A percentile compares a stretch with the other conserved stretches of the same genome.
These are phyloP conservation scores for Dianthus caryophyllus DNA, from an alignment of 148 eudicot genomes.

Conservation along the genomic window DNA sequence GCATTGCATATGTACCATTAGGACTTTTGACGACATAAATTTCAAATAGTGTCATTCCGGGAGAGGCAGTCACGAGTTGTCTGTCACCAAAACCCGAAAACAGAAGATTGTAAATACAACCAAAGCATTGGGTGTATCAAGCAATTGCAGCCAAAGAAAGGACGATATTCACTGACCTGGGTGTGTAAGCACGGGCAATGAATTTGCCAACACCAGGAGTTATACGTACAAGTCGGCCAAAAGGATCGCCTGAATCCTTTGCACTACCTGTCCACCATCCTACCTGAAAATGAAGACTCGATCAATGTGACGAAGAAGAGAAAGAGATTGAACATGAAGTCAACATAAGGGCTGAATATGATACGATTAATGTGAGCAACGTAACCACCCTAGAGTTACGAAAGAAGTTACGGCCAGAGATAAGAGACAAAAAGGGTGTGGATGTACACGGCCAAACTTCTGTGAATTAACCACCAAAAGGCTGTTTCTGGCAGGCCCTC, in stretches of 20 bases:
- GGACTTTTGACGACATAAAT: conserved; percentile 71
- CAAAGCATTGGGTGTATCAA: conserved; percentile 10
- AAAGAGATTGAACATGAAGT: background rate
- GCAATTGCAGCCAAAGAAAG: conserved; percentile 1
- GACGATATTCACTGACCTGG: conserved; percentile 44
- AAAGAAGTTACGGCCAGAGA: background rate
- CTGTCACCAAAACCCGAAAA: conserved; percentile 32
- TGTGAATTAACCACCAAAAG: background rate
- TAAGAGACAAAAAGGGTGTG: background rate
- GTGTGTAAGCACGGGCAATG: conserved; percentile 75
- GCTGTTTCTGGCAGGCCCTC: background rate
- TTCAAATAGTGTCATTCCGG: conserved; percentile 92
- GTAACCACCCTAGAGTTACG: background rate
- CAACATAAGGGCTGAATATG: background rate
- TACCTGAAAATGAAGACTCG: conserved; percentile 47
- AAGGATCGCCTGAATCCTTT: conserved; percentile 83
- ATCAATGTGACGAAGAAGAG: background rate
- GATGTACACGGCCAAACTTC: background rate
- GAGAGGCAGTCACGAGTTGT: conserved; percentile 78
- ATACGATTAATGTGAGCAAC: conserved; percentile 5
- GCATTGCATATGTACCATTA: conserved; percentile 62
- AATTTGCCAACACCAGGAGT: conserved; percentile 95
- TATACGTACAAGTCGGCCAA: conserved; percentile 74
- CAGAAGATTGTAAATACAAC: conserved; percentile 1
- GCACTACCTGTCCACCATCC: conserved; percentile 99